Base-by-base conservation (phyloP, 495 filamentous ascomycete species). In the Podospora didyma region DNA sequence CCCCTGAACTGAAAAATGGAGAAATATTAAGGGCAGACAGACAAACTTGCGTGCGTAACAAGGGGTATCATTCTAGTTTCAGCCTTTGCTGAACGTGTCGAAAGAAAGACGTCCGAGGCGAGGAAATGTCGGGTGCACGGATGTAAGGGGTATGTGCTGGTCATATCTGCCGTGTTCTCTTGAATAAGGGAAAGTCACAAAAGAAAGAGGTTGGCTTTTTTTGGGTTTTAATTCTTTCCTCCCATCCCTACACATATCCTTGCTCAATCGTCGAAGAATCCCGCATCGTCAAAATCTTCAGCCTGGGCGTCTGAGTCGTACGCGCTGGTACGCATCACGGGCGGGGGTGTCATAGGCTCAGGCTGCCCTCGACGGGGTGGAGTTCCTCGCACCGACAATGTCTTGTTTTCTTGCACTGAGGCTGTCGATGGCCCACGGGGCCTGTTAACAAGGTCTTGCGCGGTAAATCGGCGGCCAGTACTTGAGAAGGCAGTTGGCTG, bases 291-390 rank as follows among this genome's bases (percentile, higher is more conserved):
- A 60, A 82, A 83, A 34, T 83, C 75, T 54, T 77, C 76, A 26
- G 69, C 67, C 57, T 83, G 83, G 0, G 88, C 88, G 63, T 92
- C 89, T 45, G 79, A 75, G 64, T 91, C 89, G 62, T 92, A 92
- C 61, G 82, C 84, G 17, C 73, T 79, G 53, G 81, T 71, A 14
- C 84, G 79, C 70, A 90, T 81, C 65, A 91, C 83, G 10, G 86
- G 86, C n/a, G n/a, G n/a, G 44, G 89, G 87, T 24, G 88, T 91
- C 45, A 76, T 34, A 79, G 86, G 79, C 64, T 56, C 80, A 55
- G 51, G 54, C 63, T 50, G 37, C 41, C 61, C 62, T 47, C 65
- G 70, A n/a, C 60, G 58, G 62, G 70, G 61, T 54, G 72, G 64
- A 46, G 73, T 65, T 52, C 65, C 67, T 61, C 57, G 45, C 23